Evolutionary conservation across 805 yeast genomes (phyloP), one percentile per base, ranked within the genome.

Genomic region (Teunomyces kruisii): DNA sequence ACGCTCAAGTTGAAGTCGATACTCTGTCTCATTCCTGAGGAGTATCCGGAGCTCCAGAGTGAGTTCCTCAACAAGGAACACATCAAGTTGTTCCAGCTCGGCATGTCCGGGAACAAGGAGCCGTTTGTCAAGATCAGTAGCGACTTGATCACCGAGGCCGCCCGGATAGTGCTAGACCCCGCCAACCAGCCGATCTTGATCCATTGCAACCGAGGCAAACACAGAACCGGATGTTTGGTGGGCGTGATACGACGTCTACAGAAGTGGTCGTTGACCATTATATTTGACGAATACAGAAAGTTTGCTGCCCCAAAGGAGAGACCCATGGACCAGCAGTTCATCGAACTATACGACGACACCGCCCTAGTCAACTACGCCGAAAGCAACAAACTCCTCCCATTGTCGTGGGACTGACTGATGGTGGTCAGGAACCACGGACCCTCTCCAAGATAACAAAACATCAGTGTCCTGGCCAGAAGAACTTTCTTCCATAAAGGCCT

Each of bases 181-280:
- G 82, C 62, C 16, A 92, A 94, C 64, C 98, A 90, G 47, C 99
- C 99, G 1, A 72, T 94, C 9, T 70, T 94, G 51, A 88, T 94
- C 36, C 99, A 94, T 64, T 94, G 99, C 67, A 94, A 94, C 67
- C 72, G 97, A 47, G 99, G 99, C 9, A 94, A 92, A 63, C 99
- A 94, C 64, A 76, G 99, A 54, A 94, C 99, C 0, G 99, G 99
- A 0, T 94, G 98, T 64, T 73, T 94, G 12, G 91, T 94, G 26
- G 99, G 99, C 2, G 92, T 97, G 59, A 75, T 94, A 28, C 70
- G 99, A 48, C 75, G 94, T 55, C 67, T 91, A 43, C 98, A 92
- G 60, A 82, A 84, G 48, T 94, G 99, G 99, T 84, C 96, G 2
- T 66, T 90, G 51, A 85, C 96, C 1, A 87, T 92, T 81, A 94